Base-by-base conservation (phyloP, 192 early-diverging fungal genomes). In the Pilobolus umbonatus region DNA sequence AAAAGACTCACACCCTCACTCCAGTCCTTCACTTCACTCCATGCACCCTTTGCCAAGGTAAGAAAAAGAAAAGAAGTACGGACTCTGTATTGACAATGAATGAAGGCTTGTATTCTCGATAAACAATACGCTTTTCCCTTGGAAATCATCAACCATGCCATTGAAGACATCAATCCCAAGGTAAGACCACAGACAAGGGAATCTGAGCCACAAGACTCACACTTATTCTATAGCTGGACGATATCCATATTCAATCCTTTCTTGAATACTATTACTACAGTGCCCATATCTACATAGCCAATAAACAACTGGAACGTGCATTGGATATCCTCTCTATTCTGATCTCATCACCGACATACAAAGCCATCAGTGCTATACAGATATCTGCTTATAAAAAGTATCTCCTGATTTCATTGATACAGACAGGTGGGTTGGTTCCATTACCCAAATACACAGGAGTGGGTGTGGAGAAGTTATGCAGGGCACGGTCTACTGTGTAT, bases 181-280 rank as follows among this genome's bases (percentile, higher is more conserved):
- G 79, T 78, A 55, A n/a, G n/a, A n/a, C n/a, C n/a, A n/a, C n/a
- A n/a, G n/a, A n/a, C n/a, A n/a, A n/a, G n/a, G n/a, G n/a, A n/a
- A n/a, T n/a, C n/a, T n/a, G n/a, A n/a, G n/a, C n/a, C n/a, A n/a
- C n/a, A n/a, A n/a, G n/a, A n/a, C n/a, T n/a, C n/a, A n/a, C 19
- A 42, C 10, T 17, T 44, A 7, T 29, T 32, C 26, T 34, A 30
- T 47, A 61, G 48, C 45, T 19, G 4, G 65, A 49, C 14, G 53
- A 39, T 36, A 26, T 77, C 19, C 48, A 36, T n/a, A 72, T 77
- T 46, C 70, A 85, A 65, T 65, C 82, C 55, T 86, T 82, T 69
- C 63, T 91, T 11, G 69, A 86, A 22, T 88, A 91, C 73, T 74
- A 88, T 52, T 93, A 92, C 67, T 90, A 93, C 62, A 87, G 83